Evolutionary conservation across 169 alveolate species (phyloP).

Genomic region (Amoebophrya sp.): DNA sequence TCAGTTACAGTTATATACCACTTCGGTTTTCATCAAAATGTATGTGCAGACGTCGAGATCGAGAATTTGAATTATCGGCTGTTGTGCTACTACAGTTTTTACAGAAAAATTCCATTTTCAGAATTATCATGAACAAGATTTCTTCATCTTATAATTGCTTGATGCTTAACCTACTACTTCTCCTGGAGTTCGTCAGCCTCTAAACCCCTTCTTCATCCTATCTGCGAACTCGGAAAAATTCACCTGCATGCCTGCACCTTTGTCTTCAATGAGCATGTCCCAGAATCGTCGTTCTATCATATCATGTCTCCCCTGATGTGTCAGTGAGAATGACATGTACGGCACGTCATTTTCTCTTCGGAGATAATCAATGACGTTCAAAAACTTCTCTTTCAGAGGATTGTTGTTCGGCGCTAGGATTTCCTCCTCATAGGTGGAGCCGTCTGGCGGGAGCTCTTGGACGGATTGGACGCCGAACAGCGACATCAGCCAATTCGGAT

Average conservation of each 20-base stretch:
- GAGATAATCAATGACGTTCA: neutral
- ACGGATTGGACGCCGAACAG: neutral
- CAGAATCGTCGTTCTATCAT: neutral
- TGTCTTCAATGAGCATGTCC: neutral
- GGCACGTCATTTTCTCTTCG: neutral
- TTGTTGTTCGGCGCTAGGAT: neutral
- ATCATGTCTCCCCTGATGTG: neutral
- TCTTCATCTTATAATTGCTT: too few relatives aligned
- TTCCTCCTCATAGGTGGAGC: neutral
- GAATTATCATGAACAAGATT: too few relatives aligned
- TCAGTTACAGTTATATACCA: too few relatives aligned
- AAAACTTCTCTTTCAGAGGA: neutral
- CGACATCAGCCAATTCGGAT: neutral
- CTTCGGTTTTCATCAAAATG: too few relatives aligned
- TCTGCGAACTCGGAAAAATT: neutral
- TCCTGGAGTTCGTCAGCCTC: too few relatives aligned
- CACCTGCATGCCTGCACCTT: constrained; percentile 5
- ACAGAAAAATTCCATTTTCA: too few relatives aligned
- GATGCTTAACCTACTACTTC: too few relatives aligned
- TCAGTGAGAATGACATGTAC: neutral
- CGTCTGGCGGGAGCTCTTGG: neutral
- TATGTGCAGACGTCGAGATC: too few relatives aligned
- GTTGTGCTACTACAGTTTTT: too few relatives aligned
- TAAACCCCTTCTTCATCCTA: too few relatives aligned
- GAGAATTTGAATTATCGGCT: too few relatives aligned